Evolutionary conservation across 129 eudicot genomes (phyloP), one percentile per base, ranked within the genome.

Genomic region (Artemisia tridentata): DNA sequence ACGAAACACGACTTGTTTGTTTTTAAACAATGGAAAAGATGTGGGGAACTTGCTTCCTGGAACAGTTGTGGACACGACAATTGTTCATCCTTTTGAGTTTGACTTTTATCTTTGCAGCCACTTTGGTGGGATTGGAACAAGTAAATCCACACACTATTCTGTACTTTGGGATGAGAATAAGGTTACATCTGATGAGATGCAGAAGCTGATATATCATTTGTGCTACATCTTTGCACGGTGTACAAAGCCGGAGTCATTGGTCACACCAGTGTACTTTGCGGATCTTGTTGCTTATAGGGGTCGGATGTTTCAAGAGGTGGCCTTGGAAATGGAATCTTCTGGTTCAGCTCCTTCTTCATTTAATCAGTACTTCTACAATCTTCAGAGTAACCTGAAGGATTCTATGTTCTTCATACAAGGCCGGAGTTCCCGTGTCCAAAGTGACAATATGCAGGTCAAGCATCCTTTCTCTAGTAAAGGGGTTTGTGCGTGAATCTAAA

Each of bases 401-500:
- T 16, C 72, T 8, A 88, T 91, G 95, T 85, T 85, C 54, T 91
- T 91, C 17, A 73, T 91, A 13, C 88, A 12, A 48, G 81, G 3
- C 43, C 3, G 2, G 0, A 18, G 52, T 10, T 54, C 29, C 15
- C 63, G 67, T 66, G 76, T 77, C 67, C 67, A 76, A 61, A 50
- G 76, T 68, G 72, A 72, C 34, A 11, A 70, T 72, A 78, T 76
- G 81, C 85, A 73, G 77, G 72, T 34, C 72, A 80, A 79, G 72
- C 68, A 63, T 78, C 78, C 85, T 81, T 82, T 79, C 65, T 82
- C 41, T 71, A 48, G 63, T 18, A 5, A 72, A 84, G 84, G 79
- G 20, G 93, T 86, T 86, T 90, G 96, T 90, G 96, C 93, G 91
- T 77, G 96, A 90, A 86, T 86, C 96, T 90, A 84, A 38, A 89